Base-by-base conservation (phyloP, 768 basidiomycete species). In the Suillus americanus region DNA sequence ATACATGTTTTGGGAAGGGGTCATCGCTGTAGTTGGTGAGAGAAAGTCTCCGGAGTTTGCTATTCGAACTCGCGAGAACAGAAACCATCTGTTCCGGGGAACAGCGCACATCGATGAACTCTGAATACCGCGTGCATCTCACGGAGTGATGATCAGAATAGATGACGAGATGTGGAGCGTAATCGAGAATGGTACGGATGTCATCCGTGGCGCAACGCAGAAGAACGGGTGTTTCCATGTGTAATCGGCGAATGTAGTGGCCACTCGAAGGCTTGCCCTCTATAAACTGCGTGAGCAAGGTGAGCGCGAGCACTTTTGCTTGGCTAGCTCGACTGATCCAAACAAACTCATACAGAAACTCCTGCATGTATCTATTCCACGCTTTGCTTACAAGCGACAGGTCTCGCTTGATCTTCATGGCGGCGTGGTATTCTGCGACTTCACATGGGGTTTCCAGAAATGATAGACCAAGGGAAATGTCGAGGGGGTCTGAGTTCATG, bases 11-110 rank as follows among this genome's bases (percentile, higher is more conserved):
- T 64, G 86, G 86, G 65, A 83, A 82, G 2, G 83, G 82, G 1
- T 83, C 78, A 60, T 89, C 87, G 63, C 86, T 88, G 68, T 92
- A 92, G 70, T 86, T 90, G 41, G 90, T 91, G 83, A 89, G 90
- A 30, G 85, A 86, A 16, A 92, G 78, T 35, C 85, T 78, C 5
- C 85, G 83, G 41, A 92, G 79, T 53, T 77, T 75, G 67, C 81
- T 83, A 51, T 81, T 79, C 18, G 85, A 84, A 54, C 77, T 85
- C 55, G 81, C 85, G 66, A 91, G 83, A 13, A 86, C 82, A 12
- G 80, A 81, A 13, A 91, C 82, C 60, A 91, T 80, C 62, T 83
- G 82, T 61, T 86, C 82, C 3, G 84, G 83, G n/a, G 83, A 82
- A 65, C 79, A 81, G 41, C 80, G 73, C 9, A 80, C 78, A 55